Evolutionary conservation across 768 basidiomycete species (phyloP).

Genomic region (Hypholoma fasciculare): DNA sequence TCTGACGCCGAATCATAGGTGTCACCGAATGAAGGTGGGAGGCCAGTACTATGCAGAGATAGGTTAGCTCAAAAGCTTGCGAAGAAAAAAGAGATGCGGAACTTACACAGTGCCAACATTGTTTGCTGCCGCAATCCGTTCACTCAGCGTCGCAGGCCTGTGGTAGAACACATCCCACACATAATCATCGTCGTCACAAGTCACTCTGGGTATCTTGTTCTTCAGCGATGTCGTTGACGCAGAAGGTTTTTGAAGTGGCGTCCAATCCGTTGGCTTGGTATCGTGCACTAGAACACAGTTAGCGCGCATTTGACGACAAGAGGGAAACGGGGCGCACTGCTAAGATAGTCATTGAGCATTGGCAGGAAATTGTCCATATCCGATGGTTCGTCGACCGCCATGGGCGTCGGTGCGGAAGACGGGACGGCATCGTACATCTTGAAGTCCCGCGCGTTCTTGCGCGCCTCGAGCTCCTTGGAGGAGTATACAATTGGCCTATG

Average conservation of each 20-base stretch:
- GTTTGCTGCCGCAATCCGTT: conserved; percentile 58
- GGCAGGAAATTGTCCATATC: conserved; percentile 81
- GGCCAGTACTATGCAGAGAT: conserved; percentile 51
- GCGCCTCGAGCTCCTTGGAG: conserved; percentile 43
- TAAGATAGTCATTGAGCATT: conserved; percentile 75
- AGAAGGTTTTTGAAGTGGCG: conserved; percentile 2
- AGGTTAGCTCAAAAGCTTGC: background rate
- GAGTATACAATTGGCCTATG: conserved; percentile 58
- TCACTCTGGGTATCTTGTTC: conserved; percentile 2
- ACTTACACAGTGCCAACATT: conserved; percentile 68
- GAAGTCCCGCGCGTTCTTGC: conserved; percentile 39
- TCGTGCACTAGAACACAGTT: conserved; percentile 20
- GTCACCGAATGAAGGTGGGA: conserved; percentile 58
- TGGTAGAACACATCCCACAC: conserved; percentile 88
- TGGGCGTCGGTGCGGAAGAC: conserved; percentile 26
- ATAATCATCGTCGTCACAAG: conserved; percentile 50
- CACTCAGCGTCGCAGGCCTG: conserved; percentile 55
- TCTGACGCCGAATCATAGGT: conserved; percentile 62
- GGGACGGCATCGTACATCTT: conserved; percentile 76
- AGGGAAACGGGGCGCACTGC: conserved; percentile 37
- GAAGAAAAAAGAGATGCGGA: background rate
- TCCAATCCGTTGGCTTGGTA: conserved; percentile 6
- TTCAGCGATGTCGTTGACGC: conserved; percentile 8
- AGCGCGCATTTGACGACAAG: conserved; percentile 8
- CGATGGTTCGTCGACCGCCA: conserved; percentile 32